phyloP scores from a whole-genome alignment of 176 grass and related monocot species.

The Echinochloa phyllopogon region DNA sequence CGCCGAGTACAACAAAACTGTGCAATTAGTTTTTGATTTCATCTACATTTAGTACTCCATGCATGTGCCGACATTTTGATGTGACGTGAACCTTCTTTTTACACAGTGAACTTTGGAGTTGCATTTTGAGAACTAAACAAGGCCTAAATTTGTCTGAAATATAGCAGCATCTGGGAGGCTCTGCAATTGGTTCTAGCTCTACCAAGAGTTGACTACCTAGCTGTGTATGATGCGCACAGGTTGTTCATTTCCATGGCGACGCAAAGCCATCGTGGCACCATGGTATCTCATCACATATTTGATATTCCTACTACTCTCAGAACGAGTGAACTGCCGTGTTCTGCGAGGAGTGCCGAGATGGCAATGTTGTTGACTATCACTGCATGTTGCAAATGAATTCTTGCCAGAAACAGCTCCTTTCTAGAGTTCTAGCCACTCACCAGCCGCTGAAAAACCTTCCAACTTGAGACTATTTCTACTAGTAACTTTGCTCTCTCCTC shows the following conservation, averaged over 20 bases:
- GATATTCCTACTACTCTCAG: too few relatives aligned
- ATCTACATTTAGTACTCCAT: too few relatives aligned
- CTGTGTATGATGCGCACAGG: not conserved
- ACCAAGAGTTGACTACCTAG: too few relatives aligned
- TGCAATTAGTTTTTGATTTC: too few relatives aligned
- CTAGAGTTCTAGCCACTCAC: not conserved
- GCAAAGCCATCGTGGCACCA: not conserved
- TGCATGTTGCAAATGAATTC: not conserved
- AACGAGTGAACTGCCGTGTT: not conserved
- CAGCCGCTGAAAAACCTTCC: not conserved
- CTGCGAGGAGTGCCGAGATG: not conserved
- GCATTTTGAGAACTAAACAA: too few relatives aligned
- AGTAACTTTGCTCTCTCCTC: not conserved
- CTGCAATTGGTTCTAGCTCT: too few relatives aligned
- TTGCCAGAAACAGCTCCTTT: too few relatives aligned
- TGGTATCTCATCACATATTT: not conserved
- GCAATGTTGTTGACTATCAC: not conserved
- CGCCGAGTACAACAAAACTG: too few relatives aligned
- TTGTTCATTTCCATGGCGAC: not conserved
- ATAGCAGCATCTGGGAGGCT: not conserved
- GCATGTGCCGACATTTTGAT: too few relatives aligned
- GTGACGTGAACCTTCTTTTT: too few relatives aligned
- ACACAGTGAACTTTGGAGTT: too few relatives aligned
- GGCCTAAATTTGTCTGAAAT: not conserved
- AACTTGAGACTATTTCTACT: not conserved